Percentiles rank a stretch among this genome's conserved stretches.
phyloP scores from a whole-genome alignment of 305 asterid species.

The Caryopteris hybrid region DNA sequence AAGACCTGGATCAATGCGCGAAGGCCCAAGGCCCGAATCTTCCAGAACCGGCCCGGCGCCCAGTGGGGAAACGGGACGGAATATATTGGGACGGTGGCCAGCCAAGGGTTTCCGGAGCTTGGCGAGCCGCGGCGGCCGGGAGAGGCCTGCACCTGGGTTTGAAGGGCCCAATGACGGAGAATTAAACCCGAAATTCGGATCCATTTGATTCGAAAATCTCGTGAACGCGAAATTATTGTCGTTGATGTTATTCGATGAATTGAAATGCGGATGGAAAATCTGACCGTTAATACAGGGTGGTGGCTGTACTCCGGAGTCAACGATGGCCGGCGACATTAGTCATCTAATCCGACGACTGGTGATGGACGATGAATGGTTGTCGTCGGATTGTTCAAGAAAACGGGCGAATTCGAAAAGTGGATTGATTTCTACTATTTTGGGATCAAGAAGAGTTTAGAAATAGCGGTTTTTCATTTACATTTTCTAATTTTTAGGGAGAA shows the following conservation, averaged over 20 bases:
- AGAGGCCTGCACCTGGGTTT: conserved; percentile 40
- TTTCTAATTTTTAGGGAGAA: too few species aligned
- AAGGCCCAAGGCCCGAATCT: conserved; percentile 20
- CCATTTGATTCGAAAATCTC: conserved; percentile 38
- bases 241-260: conserved; percentile 11
- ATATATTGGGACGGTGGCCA: conserved; percentile 38
- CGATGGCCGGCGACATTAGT: conserved; percentile 44
- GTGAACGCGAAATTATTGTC: not conserved
- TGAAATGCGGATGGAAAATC: conserved; percentile 25
- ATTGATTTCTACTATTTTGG: conserved; percentile 8
- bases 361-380: conserved; percentile 12
- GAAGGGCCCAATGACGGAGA: conserved; percentile 49
- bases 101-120: conserved; percentile 56
- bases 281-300: conserved; percentile 33
- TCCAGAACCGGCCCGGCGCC: conserved; percentile 15
- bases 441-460: conserved; percentile 16
- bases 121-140: conserved; percentile 50
- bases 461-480: too few species aligned
- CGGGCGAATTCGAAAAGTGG: conserved; percentile 9
- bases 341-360: conserved; percentile 38
- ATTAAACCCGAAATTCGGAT: conserved; percentile 52
- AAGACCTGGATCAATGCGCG: conserved; percentile 30
- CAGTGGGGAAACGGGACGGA: conserved; percentile 24
- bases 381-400: conserved; percentile 26
- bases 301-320: conserved; percentile 37